Evolutionary conservation across 768 basidiomycete species (phyloP).

Genomic region (Boletus subcaerulescens): DNA sequence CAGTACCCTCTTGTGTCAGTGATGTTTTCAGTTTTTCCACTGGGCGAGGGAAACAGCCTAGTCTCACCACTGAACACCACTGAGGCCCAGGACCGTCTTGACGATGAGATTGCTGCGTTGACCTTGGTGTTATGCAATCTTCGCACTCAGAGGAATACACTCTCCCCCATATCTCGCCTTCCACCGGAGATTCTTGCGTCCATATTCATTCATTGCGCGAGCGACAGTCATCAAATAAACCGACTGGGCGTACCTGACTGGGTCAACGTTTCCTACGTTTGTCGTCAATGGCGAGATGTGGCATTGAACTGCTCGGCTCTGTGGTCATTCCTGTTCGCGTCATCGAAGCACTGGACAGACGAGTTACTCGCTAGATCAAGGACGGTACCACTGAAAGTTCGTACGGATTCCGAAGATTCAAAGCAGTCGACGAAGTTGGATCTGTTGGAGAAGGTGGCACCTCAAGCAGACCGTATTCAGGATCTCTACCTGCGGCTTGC

Average conservation of each 20-base stretch:
- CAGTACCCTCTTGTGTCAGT: too few species aligned
- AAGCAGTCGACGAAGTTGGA: conserved; percentile 23
- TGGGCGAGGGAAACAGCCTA: neutral
- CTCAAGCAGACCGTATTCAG: conserved; percentile 34
- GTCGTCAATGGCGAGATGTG: conserved; percentile 41
- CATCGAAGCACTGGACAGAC: conserved; percentile 35
- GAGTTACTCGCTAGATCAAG: conserved; percentile 47
- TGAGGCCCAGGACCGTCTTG: conserved; percentile 9
- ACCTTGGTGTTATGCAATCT: conserved; percentile 13
- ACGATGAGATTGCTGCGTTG: conserved; percentile 16
- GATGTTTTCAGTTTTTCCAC: too few species aligned
- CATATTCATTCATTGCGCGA: conserved; percentile 18
- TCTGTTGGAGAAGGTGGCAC: conserved; percentile 32
- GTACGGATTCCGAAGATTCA: conserved; percentile 27
- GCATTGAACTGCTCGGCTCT: conserved; percentile 40
- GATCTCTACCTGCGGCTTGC: conserved; percentile 29
- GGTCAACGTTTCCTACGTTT: conserved; percentile 25
- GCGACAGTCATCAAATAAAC: neutral
- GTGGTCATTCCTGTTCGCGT: conserved; percentile 39
- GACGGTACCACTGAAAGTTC: conserved; percentile 30
- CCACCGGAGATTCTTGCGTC: conserved; percentile 22
- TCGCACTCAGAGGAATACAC: conserved; percentile 13
- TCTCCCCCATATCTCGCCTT: conserved; percentile 18
- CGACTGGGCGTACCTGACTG: conserved; percentile 12
- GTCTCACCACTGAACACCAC: neutral